Base-by-base conservation (phyloP, 2,329 filamentous ascomycete species). In the Fusarium pseudonygamai region DNA sequence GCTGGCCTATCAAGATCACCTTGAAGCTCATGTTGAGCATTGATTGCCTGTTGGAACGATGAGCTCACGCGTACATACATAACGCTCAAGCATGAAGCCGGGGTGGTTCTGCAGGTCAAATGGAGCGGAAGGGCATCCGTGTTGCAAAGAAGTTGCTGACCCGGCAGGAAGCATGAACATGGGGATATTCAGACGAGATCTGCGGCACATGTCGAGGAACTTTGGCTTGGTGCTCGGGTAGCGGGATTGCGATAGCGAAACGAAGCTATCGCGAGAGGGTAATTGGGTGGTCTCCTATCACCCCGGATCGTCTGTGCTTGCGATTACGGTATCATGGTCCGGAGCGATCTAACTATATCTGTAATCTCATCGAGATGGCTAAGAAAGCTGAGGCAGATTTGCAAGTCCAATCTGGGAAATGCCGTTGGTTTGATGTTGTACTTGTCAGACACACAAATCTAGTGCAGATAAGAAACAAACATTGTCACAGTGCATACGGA, bases 341-440 rank as follows among this genome's bases (percentile, higher is more conserved):
- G 30, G 53, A 74, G 30, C 47, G 45, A 57, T 50, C 61, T 61
- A 67, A 53, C 68, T 72, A 53, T 46, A 72, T 75, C 46, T 64
- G 68, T 60, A 58, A 63, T 53, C 40, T 43, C 60, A 74, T 74
- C 68, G 72, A 75, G 72, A 74, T 75, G 68, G 47, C 60, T 43
- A 52, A 37, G 43, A 58, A 46, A 43, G 50, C 20, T 60, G 34
- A 63, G 34, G 57, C 34, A 13, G 28, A 49, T 32, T 43, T 52
- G 43, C 39, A 34, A 36, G 45, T 53, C n/a, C 24, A 43, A 34
- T 24, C 28, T 63, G n/a, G 47, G 47, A 66, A 70, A 63, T 73
- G 69, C 55, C 65, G 60, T 37, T 49, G 46, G 49, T 28, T 67
- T 52, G 72, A 73, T 42, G 43, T 56, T 60, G 61, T 71, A 50